Evolutionary conservation across 2,329 filamentous ascomycete species (phyloP), one percentile per base, ranked within the genome.

Genomic region (Elsinoe necatrix): DNA sequence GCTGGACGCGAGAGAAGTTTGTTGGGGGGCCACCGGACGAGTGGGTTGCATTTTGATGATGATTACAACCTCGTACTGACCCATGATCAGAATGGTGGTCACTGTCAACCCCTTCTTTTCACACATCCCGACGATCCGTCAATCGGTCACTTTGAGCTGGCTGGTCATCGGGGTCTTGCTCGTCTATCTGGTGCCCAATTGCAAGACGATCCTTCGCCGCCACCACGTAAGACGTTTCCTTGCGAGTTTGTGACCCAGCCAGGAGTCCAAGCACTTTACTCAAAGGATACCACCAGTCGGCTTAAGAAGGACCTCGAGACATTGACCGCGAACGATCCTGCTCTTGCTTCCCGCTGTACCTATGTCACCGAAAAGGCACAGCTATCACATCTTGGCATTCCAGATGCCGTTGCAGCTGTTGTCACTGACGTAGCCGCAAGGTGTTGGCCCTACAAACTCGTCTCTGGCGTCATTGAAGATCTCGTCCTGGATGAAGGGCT

Each of bases 381-480:
- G 63, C 71, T 88, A 3, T 72, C 70, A 25, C 71, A 71, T 31
- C 75, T 87, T 21, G 74, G 82, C 2, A 29, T 67, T 5, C 77
- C 79, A 0, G 68, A 69, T 6, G 84, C 82, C 5, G 66, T 77
- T 6, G 87, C 84, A 1, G 86, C 83, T 4, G 77, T 89, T 2
- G 72, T 85, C 14, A 85, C 85, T 60, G 73, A 74, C 39, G 73
- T 80, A 41, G 87, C 87, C 0, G 86, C 83, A 0, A 82, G 82
- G 62, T 67, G 89, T 45, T 91, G 86, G 86, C 89, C 89, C 0
- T 95, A 95, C 70, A 95, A 93, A 71, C 79, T 95, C 16, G 83
- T 95, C 1, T 75, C 82, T 1, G 85, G 83, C 70, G 76, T 91
- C 0, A 72, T 95, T 0, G 81, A 87, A 66, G 69, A 73, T 7